Base-by-base conservation (phyloP, 495 filamentous ascomycete species). In the Neurospora pannonica region DNA sequence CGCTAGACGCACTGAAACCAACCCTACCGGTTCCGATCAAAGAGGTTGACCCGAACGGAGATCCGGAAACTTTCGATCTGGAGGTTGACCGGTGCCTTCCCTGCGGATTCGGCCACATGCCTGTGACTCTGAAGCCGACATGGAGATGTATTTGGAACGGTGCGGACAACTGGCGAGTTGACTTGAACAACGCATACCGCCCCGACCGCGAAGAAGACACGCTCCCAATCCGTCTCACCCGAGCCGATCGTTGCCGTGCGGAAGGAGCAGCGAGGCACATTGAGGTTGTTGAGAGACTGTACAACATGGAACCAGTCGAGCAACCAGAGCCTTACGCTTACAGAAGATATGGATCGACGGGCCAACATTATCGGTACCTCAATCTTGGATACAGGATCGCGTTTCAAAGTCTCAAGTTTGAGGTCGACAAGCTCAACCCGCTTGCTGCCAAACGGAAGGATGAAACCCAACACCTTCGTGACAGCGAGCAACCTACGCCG, bases 1-100 rank as follows among this genome's bases (percentile, higher is more conserved):
- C 28, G 0, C 2, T 28, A 19, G 2, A 0, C 28, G 8, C 15
- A 9, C 54, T 4, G 15, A 2, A 31, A 0, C 4, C 54, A 0
- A 2, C 7, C 13, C 54, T 9, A 7, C 1, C 5, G 15, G 2
- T 34, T 67, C 0, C 28, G 7, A 67, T 67, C 4, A 3, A 19
- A 8, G 28, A 62, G 3, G 54, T 62, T 34, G 0, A 34, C 28
- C 6, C 54, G 24, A 1, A 13, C 1, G 21, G 24, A 5, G 6
- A 67, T 0, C 28, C 28, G 13, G 54, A 67, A 36, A 67, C 6
- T 4, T 67, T 67, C 28, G 15, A 67, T 19, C 7, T 67, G 0
- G 3, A 1, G 3, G 15, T 67, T 19, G 5, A 34, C 15, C 15
- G 19, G 15, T 1, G 34, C 1, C 54, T 67, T 1, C 15, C 24